Evolutionary conservation across 345 rosid species (phyloP).

Genomic region (Eucalyptus pauciflora): DNA sequence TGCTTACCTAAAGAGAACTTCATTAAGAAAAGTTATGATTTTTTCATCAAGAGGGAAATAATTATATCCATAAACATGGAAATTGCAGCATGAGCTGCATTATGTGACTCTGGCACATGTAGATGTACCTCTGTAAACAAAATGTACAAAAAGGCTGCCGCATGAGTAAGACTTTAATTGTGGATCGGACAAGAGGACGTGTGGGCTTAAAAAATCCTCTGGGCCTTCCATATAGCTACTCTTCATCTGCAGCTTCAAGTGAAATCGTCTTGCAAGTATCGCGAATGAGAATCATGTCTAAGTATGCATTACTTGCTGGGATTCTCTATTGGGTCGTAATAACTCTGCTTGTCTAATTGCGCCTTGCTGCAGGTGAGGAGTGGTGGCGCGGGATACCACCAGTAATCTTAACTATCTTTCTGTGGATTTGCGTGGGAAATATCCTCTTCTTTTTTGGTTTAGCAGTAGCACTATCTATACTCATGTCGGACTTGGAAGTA

Average conservation of each 20-base stretch:
- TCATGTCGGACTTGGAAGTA: background rate
- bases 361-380: background rate
- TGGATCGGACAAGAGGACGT: background rate
- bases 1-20: background rate
- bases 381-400: background rate
- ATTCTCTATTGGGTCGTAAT: background rate
- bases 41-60: background rate
- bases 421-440: background rate
- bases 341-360: background rate
- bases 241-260: background rate
- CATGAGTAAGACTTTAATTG: background rate
- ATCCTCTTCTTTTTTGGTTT: background rate
- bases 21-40: background rate
- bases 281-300: background rate
- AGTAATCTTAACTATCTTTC: background rate
- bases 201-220: background rate
- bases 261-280: background rate
- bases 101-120: background rate
- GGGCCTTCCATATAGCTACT: background rate
- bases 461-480: background rate
- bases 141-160: background rate
- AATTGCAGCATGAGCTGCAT: background rate
- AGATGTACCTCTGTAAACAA: background rate
- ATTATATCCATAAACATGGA: background rate
- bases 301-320: background rate